phyloP scores from a whole-genome alignment of 2,329 filamentous ascomycete genomes.

The Stagonosporopsis tanaceti region DNA sequence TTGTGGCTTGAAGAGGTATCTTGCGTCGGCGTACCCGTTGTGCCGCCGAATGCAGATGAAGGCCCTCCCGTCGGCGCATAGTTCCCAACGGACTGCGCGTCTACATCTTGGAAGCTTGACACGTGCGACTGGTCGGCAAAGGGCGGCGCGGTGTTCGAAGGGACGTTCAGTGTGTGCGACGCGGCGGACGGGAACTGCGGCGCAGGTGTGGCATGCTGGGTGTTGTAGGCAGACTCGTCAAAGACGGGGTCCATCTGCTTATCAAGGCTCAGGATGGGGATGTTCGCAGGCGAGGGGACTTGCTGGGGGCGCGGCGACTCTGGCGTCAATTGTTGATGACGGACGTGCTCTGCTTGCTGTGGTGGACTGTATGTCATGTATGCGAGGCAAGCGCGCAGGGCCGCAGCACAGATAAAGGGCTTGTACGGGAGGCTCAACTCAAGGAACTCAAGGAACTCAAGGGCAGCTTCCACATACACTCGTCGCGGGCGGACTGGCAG shows the following conservation, averaged over 20 bases:
- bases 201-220: conserved; percentile 43
- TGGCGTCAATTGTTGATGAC: conserved; percentile 71
- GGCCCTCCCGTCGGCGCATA: conserved; percentile 33
- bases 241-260: conserved; percentile 76
- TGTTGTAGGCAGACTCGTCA: conserved; percentile 71
- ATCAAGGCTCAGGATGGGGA: conserved; percentile 67
- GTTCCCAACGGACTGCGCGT: conserved; percentile 33
- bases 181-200: conserved; percentile 44
- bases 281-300: conserved; percentile 71
- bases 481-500: conserved; percentile 14
- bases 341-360: conserved; percentile 66
- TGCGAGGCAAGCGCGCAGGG: conserved; percentile 26
- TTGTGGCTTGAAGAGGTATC: conserved; percentile 51
- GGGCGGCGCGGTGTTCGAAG: conserved; percentile 38
- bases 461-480: conserved; percentile 15
- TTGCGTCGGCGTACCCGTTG: conserved; percentile 42
- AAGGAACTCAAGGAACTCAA: neutral
- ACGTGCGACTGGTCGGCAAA: conserved; percentile 39
- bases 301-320: conserved; percentile 76
- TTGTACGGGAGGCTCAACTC: conserved; percentile 16
- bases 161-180: conserved; percentile 41
- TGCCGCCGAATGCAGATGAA: conserved; percentile 36
- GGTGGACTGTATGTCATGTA: conserved; percentile 59
- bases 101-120: conserved; percentile 33
- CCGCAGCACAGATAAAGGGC: conserved; percentile 9